phyloP scores from a whole-genome alignment of 352 stramenopile genomes.

The Pilasporangium apinafurcum region DNA sequence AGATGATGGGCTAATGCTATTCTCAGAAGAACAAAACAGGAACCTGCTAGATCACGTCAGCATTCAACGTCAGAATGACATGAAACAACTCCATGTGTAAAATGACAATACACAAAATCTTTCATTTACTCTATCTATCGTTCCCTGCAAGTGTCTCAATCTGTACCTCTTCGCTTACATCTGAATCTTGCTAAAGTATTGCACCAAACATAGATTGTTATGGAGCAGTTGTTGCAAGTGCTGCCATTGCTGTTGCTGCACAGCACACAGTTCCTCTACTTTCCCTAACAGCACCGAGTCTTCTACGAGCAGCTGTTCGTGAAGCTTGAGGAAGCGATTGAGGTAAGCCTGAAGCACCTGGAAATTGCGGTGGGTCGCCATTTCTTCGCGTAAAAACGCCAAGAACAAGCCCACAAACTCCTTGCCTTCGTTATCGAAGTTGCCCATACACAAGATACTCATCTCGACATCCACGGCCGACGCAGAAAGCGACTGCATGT shows the following conservation, averaged over 20 bases:
- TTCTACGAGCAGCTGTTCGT: conserved; percentile 65
- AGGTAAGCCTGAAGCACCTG: conserved; percentile 81
- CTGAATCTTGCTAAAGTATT: conserved; percentile 87
- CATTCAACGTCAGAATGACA: no score
- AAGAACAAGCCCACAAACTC: conserved; percentile 56
- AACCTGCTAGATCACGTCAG: no score
- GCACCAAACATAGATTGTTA: conserved; percentile 83
- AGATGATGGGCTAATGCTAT: no score
- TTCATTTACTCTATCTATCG: no score
- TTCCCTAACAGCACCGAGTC: conserved; percentile 43
- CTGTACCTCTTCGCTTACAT: conserved; percentile 60
- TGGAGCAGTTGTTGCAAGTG: conserved; percentile 76
- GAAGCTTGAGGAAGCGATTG: conserved; percentile 83
- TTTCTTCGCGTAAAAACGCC: conserved; percentile 54
- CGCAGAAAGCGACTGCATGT: conserved; percentile 72
- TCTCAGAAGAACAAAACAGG: no score
- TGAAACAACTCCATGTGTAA: no score
- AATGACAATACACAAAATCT: no score
- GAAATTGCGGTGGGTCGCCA: conserved; percentile 61
- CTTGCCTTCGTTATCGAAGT: conserved; percentile 75
- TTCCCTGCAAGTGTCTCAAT: no score
- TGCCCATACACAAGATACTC: conserved; percentile 79
- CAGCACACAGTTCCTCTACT: conserved; percentile 41
- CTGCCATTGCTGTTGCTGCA: conserved; percentile 76
- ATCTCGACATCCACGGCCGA: conserved; percentile 76